A percentile compares a stretch with the other conserved stretches of the same genome.
Conservation (phyloP, 2,329 filamentous ascomycete species). For the Cercospora nicotianae region DNA sequence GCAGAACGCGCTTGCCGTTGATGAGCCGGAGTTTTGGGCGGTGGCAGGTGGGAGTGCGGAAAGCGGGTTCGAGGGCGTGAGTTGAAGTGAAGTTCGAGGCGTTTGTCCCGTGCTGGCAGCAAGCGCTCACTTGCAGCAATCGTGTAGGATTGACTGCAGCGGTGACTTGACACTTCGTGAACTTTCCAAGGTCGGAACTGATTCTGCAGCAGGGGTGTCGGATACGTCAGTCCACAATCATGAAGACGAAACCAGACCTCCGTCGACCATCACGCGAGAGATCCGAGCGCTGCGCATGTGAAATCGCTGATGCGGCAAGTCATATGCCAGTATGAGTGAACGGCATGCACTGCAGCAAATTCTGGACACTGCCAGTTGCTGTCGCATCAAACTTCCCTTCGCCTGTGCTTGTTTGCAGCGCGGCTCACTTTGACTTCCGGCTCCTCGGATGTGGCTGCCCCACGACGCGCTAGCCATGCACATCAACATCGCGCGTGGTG, state of each 20-base stretch:
- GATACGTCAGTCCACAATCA: constrained; percentile 4
- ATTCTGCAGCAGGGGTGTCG: neutral
- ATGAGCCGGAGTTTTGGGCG: neutral
- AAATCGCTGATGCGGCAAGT: neutral
- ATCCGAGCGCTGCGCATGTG: neutral
- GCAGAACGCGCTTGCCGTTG: neutral
- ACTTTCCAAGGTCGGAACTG: neutral
- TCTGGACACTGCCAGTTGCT: neutral
- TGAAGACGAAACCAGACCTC: neutral
- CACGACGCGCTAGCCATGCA: neutral
- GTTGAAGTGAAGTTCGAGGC: neutral
- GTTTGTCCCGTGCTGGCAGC: neutral
- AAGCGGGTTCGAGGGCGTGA: neutral
- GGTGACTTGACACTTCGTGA: neutral
- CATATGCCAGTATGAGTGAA: neutral
- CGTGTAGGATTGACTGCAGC: neutral
- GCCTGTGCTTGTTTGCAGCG: neutral
- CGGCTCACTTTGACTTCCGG: neutral
- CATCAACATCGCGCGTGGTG: constrained; percentile 1
- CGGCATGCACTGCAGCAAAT: neutral
- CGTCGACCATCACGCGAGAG: neutral
- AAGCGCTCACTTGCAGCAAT: neutral
- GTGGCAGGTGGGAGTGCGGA: neutral
- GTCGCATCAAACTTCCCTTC: neutral
- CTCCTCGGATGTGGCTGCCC: neutral